phyloP scores from a whole-genome alignment of 1,139 yeast genomes.

The Candida sp. region DNA sequence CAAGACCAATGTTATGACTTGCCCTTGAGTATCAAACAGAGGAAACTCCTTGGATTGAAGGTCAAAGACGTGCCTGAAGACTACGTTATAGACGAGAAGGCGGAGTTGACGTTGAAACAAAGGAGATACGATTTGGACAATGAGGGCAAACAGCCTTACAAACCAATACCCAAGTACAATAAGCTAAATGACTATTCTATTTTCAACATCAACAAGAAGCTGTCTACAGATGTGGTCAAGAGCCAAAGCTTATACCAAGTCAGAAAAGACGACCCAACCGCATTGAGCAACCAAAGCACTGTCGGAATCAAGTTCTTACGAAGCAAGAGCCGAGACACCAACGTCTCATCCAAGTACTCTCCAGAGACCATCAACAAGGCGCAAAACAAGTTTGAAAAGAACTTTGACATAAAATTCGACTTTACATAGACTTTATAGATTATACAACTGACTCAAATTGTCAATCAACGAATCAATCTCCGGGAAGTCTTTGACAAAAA shows the following conservation, averaged over 20 bases:
- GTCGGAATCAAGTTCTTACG: slow-evolving; percentile 2
- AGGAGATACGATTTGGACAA: slow-evolving; percentile 15
- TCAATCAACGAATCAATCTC: slow-evolving; percentile 46
- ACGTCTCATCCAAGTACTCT: slow-evolving; percentile 5
- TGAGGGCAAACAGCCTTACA: slow-evolving; percentile 8
- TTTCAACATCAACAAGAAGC: neutral
- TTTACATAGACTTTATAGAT: slow-evolving; percentile 12
- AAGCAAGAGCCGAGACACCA: slow-evolving; percentile 1
- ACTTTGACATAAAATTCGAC: slow-evolving; percentile 14
- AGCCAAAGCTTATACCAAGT: slow-evolving; percentile 6
- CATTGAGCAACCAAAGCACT: neutral
- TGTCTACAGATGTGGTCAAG: neutral
- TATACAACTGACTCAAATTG: slow-evolving; percentile 40
- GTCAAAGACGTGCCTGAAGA: slow-evolving; percentile 7
- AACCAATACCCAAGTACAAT: slow-evolving; percentile 14
- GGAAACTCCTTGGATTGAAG: slow-evolving; percentile 38
- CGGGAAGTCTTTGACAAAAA: slow-evolving; percentile 51
- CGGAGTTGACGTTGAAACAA: slow-evolving; percentile 16
- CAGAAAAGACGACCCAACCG: slow-evolving; percentile 2
- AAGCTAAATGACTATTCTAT: slow-evolving; percentile 13
- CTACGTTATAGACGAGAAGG: slow-evolving; percentile 11
- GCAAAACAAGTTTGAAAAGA: slow-evolving; percentile 13
- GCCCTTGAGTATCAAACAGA: slow-evolving; percentile 41
- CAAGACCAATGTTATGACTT: slow-evolving; percentile 48
- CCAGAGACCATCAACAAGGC: slow-evolving; percentile 10